These are phyloP conservation scores for Fusarium annulatum DNA, from an alignment of 2,329 filamentous ascomycete genomes.

Conservation along the genomic window DNA sequence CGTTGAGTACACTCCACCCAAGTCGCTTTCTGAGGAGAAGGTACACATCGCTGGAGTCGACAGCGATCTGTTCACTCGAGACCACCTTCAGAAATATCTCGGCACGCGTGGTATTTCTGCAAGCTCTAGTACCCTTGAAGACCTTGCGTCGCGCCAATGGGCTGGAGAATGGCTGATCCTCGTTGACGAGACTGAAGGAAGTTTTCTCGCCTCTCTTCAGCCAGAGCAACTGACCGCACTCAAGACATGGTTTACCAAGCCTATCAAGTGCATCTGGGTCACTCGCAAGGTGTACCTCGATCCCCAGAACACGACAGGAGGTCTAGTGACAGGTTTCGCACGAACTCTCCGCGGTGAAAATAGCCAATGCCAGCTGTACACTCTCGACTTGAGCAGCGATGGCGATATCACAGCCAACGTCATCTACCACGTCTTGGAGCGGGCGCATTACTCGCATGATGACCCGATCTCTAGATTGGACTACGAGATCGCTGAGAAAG, in stretches of 20 bases:
- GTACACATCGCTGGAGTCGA: constrained; percentile 28
- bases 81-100: constrained; percentile 13
- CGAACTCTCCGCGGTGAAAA: constrained; percentile 37
- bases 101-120: constrained; percentile 12
- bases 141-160: constrained; percentile 26
- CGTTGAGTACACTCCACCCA: background rate
- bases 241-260: constrained; percentile 28
- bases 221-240: constrained; percentile 24
- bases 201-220: constrained; percentile 32
- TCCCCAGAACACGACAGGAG: constrained; percentile 35
- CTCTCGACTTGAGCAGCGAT: constrained; percentile 35
- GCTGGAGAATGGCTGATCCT: constrained; percentile 35
- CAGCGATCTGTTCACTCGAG: background rate
- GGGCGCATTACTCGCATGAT: constrained; percentile 32
- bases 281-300: constrained; percentile 39
- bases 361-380: constrained; percentile 37
- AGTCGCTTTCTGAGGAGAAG: constrained; percentile 15
- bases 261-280: constrained; percentile 40
- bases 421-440: constrained; percentile 33
- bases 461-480: constrained; percentile 39
- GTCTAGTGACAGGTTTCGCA: constrained; percentile 39
- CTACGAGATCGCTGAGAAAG: constrained; percentile 40
- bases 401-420: constrained; percentile 14
- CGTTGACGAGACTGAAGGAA: constrained; percentile 35
- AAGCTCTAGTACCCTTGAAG: constrained; percentile 24